A percentile compares a stretch with the other conserved stretches of the same genome.
Evolutionary conservation across 192 early-diverging fungal genomes (phyloP).

Genomic region (Mortierella alpina): DNA sequence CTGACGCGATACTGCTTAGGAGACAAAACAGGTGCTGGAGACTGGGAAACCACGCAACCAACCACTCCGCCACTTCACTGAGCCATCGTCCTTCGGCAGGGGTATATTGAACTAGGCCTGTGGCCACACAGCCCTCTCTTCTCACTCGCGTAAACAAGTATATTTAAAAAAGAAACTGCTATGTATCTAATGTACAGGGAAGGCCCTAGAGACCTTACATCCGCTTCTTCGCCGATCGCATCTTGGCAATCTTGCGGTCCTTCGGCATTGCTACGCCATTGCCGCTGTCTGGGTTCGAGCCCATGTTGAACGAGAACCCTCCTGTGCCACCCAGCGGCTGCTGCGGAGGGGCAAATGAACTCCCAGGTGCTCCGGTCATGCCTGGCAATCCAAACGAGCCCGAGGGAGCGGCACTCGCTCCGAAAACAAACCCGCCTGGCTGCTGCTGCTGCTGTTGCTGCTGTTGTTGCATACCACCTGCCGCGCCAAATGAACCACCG

Average conservation of each 20-base stretch:
- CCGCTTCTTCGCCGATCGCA: constrained; percentile 22
- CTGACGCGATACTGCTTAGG: too few species aligned
- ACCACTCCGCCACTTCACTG: too few species aligned
- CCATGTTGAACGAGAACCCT: constrained; percentile 32
- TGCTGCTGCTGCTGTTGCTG: background rate
- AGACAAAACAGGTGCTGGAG: too few species aligned
- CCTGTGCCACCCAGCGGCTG: constrained; percentile 1
- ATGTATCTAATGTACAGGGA: background rate
- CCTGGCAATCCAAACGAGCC: constrained; percentile 21
- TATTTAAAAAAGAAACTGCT: background rate
- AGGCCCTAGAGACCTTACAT: background rate
- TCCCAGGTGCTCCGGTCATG: constrained; percentile 28
- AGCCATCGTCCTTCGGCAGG: too few species aligned
- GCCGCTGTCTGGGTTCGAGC: constrained; percentile 11
- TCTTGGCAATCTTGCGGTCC: constrained; percentile 34
- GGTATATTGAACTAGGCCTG: too few species aligned
- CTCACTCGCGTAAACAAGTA: too few species aligned
- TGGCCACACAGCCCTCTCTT: too few species aligned
- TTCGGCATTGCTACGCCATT: background rate
- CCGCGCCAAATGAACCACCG: background rate
- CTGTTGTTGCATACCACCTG: background rate
- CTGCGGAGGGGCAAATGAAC: background rate
- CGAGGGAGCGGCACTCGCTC: background rate
- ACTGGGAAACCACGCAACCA: too few species aligned
- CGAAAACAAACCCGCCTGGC: constrained; percentile 10